Evolutionary conservation across 1,284 basidiomycete species (phyloP).

Genomic region (Puccinia triticina): DNA sequence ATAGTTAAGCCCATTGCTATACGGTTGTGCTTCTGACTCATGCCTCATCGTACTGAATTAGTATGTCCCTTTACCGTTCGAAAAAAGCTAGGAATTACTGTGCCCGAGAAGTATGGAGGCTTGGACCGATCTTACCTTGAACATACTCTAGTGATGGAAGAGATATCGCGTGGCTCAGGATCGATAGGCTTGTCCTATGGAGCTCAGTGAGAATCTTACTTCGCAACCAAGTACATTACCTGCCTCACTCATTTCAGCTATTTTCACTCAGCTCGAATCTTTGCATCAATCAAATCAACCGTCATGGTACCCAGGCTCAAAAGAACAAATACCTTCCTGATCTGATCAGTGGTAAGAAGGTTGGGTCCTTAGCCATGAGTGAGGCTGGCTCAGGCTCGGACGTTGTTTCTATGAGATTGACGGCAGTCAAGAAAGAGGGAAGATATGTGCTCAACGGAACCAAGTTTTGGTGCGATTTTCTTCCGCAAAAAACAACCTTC

Average conservation of each 20-base stretch:
- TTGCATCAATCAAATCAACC: slow-evolving; percentile 79
- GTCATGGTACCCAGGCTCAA: slow-evolving; percentile 83
- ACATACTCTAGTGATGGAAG: slow-evolving; percentile 90
- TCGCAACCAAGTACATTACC: not conserved
- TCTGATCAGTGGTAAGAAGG: slow-evolving; percentile 76
- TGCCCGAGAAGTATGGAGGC: slow-evolving; percentile 76
- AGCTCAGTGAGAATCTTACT: slow-evolving; percentile 67
- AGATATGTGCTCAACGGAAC: slow-evolving; percentile 82
- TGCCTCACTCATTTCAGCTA: not conserved
- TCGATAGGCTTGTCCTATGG: slow-evolving; percentile 90
- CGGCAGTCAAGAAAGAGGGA: slow-evolving; percentile 74
- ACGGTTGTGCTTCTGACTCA: not conserved
- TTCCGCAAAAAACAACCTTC: not conserved
- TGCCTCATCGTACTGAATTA: not conserved
- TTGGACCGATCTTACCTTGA: slow-evolving; percentile 80
- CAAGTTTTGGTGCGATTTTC: slow-evolving; percentile 77
- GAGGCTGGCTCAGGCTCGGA: slow-evolving; percentile 88
- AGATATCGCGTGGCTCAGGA: slow-evolving; percentile 82
- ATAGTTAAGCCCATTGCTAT: slow-evolving; percentile 56
- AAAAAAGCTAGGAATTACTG: slow-evolving; percentile 70
- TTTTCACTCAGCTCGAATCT: slow-evolving; percentile 68
- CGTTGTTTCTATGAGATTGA: slow-evolving; percentile 85
- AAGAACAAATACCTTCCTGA: slow-evolving; percentile 84
- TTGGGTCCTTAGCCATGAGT: slow-evolving; percentile 91
- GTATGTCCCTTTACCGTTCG: not conserved